phyloP scores from a whole-genome alignment of 108 stramenopile genomes.

The Skeletonema tropicum region DNA sequence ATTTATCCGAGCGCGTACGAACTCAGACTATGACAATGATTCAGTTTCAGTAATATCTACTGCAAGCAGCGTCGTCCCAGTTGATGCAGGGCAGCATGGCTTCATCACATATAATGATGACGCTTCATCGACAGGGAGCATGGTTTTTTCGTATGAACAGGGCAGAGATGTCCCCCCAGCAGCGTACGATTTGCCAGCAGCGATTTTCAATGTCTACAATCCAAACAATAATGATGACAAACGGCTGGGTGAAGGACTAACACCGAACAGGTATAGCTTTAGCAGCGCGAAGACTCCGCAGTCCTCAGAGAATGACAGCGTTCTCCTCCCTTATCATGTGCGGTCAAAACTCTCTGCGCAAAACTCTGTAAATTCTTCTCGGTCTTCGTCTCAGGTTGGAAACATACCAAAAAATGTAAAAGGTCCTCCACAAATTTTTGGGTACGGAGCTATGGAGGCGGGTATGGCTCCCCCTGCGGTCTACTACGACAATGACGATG shows the following conservation, averaged over 20 bases:
- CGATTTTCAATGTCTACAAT: conserved; percentile 21
- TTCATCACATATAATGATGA: conserved; percentile 36
- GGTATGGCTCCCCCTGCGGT: conserved; percentile 2
- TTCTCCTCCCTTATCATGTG: conserved; percentile 1
- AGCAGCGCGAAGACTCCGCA: neutral
- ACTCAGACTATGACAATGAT: conserved; percentile 6
- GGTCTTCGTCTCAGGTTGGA: neutral
- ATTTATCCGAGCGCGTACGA: conserved; percentile 17
- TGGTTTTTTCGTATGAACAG: conserved; percentile 27
- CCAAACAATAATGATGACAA: neutral
- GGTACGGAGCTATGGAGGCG: conserved; percentile 22
- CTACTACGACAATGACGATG: neutral
- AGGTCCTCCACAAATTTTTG: neutral
- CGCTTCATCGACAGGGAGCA: conserved; percentile 31
- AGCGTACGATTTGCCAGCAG: conserved; percentile 22
- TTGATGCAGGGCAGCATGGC: conserved; percentile 40
- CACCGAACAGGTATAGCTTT: neutral
- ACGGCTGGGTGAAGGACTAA: neutral
- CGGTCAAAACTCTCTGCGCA: neutral
- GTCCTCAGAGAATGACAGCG: neutral
- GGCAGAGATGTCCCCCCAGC: conserved; percentile 24
- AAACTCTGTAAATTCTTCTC: neutral
- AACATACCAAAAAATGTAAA: neutral
- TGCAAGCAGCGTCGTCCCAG: conserved; percentile 31
- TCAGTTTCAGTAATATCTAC: conserved; percentile 19